phyloP scores from a whole-genome alignment of 371 early-diverging fungal species.

The Vavraia culicis region DNA sequence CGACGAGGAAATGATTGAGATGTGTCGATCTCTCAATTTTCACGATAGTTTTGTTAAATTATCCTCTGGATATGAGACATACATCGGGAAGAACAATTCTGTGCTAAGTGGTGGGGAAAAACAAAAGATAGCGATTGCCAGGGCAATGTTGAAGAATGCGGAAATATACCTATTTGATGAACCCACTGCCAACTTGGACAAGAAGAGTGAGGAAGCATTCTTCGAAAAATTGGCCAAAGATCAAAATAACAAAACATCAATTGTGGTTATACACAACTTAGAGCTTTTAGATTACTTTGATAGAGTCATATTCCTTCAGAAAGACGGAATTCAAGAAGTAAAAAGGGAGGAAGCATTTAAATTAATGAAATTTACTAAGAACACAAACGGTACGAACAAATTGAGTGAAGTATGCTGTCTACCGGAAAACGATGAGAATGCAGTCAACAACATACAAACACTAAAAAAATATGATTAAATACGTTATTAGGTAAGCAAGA shows the following conservation, averaged over 20 bases:
- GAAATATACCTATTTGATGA: conserved; percentile 70
- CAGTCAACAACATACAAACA: no score
- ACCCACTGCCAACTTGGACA: conserved; percentile 72
- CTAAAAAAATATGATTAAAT: no score
- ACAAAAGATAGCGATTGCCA: conserved; percentile 58
- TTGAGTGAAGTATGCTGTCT: no score
- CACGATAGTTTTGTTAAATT: conserved; percentile 47
- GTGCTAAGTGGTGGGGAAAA: conserved; percentile 72
- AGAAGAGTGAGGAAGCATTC: conserved; percentile 57
- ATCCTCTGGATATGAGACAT: conserved; percentile 59
- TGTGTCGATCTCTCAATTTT: conserved; percentile 51
- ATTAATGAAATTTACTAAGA: no score
- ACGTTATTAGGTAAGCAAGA: no score
- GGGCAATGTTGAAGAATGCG: conserved; percentile 61
- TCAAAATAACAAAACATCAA: conserved; percentile 51
- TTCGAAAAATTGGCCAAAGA: conserved; percentile 58
- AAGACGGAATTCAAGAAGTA: conserved; percentile 22
- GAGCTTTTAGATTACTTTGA: conserved; percentile 52
- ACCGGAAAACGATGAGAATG: no score
- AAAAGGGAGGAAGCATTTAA: neutral
- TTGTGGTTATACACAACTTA: conserved; percentile 72
- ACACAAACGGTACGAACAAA: no score
- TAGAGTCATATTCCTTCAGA: conserved; percentile 37
- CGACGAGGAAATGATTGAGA: conserved; percentile 46
- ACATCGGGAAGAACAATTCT: conserved; percentile 69